Percentiles rank a stretch among this genome's conserved stretches.
Evolutionary conservation across 2,329 filamentous ascomycete genomes (phyloP).

Genomic region (Penicillium sp.): DNA sequence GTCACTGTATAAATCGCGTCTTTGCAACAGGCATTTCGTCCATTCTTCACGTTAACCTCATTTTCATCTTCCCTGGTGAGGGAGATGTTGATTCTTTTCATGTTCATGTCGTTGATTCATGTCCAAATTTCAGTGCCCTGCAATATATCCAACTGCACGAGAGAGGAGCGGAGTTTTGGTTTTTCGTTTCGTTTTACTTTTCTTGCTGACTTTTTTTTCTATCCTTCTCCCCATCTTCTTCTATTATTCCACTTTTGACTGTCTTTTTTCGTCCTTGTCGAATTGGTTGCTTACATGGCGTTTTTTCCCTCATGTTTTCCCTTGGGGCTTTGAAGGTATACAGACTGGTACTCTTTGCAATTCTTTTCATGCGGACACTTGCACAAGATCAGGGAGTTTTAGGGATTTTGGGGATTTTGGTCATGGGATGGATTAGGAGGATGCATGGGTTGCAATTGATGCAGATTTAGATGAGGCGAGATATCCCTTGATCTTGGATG

Average conservation of each 20-base stretch:
- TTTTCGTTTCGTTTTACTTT: conserved; percentile 10
- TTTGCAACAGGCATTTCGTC: neutral
- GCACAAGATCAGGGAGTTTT: conserved; percentile 29
- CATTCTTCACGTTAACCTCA: neutral
- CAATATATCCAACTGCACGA: conserved; percentile 32
- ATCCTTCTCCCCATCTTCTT: conserved; percentile 1
- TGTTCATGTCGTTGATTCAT: conserved; percentile 19
- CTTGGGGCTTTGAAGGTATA: conserved; percentile 21
- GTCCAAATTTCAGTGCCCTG: conserved; percentile 15
- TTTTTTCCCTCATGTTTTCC: conserved; percentile 19
- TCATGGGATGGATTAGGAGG: conserved; percentile 4
- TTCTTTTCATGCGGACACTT: conserved; percentile 1
- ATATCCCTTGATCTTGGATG: conserved; percentile 4
- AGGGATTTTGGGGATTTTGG: conserved; percentile 13
- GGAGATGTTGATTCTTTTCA: conserved; percentile 22
- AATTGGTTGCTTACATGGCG: conserved; percentile 4
- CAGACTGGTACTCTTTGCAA: conserved; percentile 29
- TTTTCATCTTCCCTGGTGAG: neutral
- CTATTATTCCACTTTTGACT: neutral
- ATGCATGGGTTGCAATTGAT: conserved; percentile 17
- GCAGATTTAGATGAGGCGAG: conserved; percentile 27
- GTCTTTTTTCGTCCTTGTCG: conserved; percentile 8
- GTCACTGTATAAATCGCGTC: neutral
- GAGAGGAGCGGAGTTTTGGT: conserved; percentile 26
- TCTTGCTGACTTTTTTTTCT: neutral